phyloP scores from a whole-genome alignment of 352 stramenopile genomes.

The Thraustochytrium sp. region DNA sequence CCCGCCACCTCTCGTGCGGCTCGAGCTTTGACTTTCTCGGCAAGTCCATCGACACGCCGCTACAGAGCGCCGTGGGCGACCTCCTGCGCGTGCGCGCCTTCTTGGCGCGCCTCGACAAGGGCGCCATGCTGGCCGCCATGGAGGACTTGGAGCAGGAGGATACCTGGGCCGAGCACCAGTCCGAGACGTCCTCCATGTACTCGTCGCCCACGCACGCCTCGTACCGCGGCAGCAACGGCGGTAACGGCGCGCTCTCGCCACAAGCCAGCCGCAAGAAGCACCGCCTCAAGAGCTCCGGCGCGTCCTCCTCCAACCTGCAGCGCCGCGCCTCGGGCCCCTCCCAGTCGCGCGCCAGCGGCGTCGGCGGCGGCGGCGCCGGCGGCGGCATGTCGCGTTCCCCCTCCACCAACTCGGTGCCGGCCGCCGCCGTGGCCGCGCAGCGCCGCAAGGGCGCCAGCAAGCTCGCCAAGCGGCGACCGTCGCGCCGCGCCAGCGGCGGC shows the following conservation, averaged over 20 bases:
- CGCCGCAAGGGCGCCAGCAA: too few species aligned
- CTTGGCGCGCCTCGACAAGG: not conserved
- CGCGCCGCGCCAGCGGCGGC: too few species aligned
- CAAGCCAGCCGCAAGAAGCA: not conserved
- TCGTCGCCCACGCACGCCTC: not conserved
- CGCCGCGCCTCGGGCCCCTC: too few species aligned
- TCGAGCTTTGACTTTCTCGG: not conserved
- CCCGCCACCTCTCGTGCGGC: conserved; percentile 16
- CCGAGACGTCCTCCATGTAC: conserved; percentile 17
- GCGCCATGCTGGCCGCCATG: not conserved
- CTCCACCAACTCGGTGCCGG: too few species aligned
- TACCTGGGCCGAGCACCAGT: not conserved
- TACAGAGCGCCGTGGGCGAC: not conserved
- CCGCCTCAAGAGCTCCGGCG: not conserved
- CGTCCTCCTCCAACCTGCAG: too few species aligned
- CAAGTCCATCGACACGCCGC: conserved; percentile 17
- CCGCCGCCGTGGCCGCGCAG: too few species aligned
- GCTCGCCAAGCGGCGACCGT: too few species aligned
- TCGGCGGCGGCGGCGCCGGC: too few species aligned
- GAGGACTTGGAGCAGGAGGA: conserved; percentile 4
- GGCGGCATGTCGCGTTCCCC: too few species aligned
- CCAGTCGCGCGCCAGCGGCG: too few species aligned
- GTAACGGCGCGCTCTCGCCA: not conserved
- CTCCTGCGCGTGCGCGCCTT: not conserved
- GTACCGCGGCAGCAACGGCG: not conserved